Evolutionary conservation across 2,329 filamentous ascomycete species (phyloP).

Genomic region (Pyrenophora graminea): DNA sequence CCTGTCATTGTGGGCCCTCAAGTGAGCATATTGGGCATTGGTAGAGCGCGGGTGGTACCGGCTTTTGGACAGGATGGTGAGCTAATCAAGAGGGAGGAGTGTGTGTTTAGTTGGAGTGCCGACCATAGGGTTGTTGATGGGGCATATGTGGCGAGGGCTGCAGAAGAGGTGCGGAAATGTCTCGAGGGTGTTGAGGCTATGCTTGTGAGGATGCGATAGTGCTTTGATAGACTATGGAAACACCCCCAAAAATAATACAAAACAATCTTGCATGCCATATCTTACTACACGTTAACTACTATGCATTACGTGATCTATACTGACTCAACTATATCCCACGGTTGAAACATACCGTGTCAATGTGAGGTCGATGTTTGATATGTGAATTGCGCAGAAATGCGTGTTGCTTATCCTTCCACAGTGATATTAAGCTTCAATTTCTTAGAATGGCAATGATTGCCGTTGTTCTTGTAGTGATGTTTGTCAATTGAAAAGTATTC

Average conservation of each 20-base stretch:
- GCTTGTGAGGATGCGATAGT: conserved; percentile 65
- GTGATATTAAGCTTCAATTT: too few species aligned
- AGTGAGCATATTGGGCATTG: conserved; percentile 89
- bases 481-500: too few species aligned
- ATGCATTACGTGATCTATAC: too few species aligned
- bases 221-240: neutral
- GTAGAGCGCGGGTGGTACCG: conserved; percentile 77
- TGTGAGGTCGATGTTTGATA: too few species aligned
- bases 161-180: conserved; percentile 74
- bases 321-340: too few species aligned
- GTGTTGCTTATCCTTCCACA: too few species aligned
- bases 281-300: too few species aligned
- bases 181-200: conserved; percentile 87
- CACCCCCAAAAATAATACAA: neutral
- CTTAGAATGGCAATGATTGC: too few species aligned
- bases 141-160: conserved; percentile 89
- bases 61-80: conserved; percentile 65
- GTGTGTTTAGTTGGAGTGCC: conserved; percentile 94
- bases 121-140: conserved; percentile 95
- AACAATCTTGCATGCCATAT: neutral
- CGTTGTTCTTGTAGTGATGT: too few species aligned
- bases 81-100: conserved; percentile 76
- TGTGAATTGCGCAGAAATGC: too few species aligned
- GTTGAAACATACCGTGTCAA: too few species aligned
- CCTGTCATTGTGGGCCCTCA: conserved; percentile 90